Percentiles rank a stretch among this genome's conserved stretches.
Conservation (phyloP, 495 filamentous ascomycete species). For the Endocarpon pusillum region DNA sequence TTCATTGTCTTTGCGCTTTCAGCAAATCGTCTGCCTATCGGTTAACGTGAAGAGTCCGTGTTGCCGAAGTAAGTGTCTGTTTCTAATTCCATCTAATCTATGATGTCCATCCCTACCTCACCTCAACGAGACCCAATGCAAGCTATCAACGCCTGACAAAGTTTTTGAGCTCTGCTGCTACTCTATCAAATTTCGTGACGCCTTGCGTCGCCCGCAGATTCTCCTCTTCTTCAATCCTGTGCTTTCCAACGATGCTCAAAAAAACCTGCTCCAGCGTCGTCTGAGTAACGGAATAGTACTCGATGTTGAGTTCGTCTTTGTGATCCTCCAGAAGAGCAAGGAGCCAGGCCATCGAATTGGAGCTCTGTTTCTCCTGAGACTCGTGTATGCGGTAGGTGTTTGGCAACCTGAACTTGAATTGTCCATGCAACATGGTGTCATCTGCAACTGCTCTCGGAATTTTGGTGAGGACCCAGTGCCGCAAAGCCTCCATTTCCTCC, state of each 20-base stretch:
- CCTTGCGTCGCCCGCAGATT: constrained; percentile 20
- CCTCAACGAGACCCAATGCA: too few relatives aligned
- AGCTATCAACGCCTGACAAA: too few relatives aligned
- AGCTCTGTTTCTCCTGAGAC: constrained; percentile 3
- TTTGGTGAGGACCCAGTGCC: constrained; percentile 37
- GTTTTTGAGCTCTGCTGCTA: too few relatives aligned
- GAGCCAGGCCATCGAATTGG: constrained; percentile 25
- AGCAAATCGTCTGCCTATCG: too few relatives aligned
- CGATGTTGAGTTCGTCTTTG: constrained; percentile 46
- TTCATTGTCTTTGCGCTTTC: too few relatives aligned
- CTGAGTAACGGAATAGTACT: constrained; percentile 64
- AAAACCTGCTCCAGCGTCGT: constrained; percentile 83
- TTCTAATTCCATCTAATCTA: too few relatives aligned
- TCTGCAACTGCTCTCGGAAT: constrained; percentile 48
- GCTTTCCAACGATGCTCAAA: constrained; percentile 57
- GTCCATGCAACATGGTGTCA: constrained; percentile 61
- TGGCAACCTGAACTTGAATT: constrained; percentile 62
- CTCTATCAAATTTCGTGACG: too few relatives aligned
- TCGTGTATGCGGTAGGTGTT: constrained; percentile 11
- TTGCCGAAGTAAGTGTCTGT: too few relatives aligned
- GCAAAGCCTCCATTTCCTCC: constrained; percentile 43
- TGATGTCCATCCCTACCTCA: too few relatives aligned
- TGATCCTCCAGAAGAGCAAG: constrained; percentile 55
- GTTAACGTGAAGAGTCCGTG: too few relatives aligned
- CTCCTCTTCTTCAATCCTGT: constrained; percentile 65